These are phyloP conservation scores for Agaricus sinodeliciosus DNA, from an alignment of 768 basidiomycete genomes.

Conservation along the genomic window DNA sequence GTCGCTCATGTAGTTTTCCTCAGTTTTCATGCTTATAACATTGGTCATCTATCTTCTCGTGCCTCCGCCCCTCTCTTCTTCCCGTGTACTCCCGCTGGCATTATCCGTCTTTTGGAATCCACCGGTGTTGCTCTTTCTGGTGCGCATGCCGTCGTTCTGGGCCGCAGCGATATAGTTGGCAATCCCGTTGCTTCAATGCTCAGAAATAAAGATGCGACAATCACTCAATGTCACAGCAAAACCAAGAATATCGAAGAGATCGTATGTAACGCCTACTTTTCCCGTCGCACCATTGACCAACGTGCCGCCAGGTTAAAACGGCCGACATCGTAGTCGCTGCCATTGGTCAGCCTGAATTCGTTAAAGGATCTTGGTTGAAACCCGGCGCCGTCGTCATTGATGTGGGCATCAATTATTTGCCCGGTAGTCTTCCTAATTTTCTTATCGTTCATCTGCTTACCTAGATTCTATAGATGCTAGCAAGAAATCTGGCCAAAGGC, in stretches of 20 bases:
- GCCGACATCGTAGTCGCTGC: conserved; percentile 96
- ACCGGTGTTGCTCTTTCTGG: conserved; percentile 77
- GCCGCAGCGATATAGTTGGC: conserved; percentile 96
- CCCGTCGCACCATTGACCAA: background rate
- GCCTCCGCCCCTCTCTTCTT: conserved; percentile 85
- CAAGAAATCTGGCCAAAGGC: conserved; percentile 92
- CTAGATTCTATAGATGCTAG: conserved; percentile 49
- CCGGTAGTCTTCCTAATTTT: conserved; percentile 41
- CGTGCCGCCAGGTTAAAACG: conserved; percentile 51
- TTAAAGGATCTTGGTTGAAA: conserved; percentile 94
- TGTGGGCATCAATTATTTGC: conserved; percentile 95
- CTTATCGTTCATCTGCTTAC: background rate
- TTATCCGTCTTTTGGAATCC: conserved; percentile 84
- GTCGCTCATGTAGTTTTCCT: background rate
- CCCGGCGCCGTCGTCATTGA: conserved; percentile 94
- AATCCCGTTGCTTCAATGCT: conserved; percentile 91
- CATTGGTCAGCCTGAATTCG: conserved; percentile 88
- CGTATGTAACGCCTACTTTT: conserved; percentile 35
- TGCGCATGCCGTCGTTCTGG: conserved; percentile 84
- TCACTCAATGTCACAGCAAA: conserved; percentile 94
- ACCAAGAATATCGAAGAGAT: conserved; percentile 77
- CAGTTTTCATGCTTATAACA: conserved; percentile 98
- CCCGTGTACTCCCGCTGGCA: conserved; percentile 94
- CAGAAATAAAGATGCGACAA: conserved; percentile 86
- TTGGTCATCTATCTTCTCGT: conserved; percentile 89